phyloP scores from a whole-genome alignment of 2,329 filamentous ascomycete species.

The Aspergillus fischeri region DNA sequence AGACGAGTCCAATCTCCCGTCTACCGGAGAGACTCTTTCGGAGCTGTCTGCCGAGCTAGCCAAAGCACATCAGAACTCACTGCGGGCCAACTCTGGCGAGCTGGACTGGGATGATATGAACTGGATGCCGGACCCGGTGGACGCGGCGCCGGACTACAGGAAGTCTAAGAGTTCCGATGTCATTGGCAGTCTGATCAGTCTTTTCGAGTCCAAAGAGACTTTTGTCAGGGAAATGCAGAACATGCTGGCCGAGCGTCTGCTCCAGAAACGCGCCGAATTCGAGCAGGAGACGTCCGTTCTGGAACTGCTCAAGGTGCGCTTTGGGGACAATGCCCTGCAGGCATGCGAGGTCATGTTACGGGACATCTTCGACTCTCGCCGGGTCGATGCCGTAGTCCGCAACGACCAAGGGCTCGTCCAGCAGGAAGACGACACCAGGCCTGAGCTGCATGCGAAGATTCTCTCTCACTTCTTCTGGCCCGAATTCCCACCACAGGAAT shows the following conservation, averaged over 20 bases:
- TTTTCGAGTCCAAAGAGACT: constrained; percentile 82
- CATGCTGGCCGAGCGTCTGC: constrained; percentile 78
- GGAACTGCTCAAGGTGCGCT: constrained; percentile 79
- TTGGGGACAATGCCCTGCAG: constrained; percentile 81
- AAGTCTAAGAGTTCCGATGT: constrained; percentile 86
- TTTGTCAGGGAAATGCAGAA: constrained; percentile 93
- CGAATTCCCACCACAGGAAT: constrained; percentile 57
- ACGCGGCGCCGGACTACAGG: constrained; percentile 88
- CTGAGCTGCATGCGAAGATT: constrained; percentile 72
- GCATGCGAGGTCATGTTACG: constrained; percentile 97
- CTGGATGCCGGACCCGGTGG: constrained; percentile 89
- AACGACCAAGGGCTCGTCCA: constrained; percentile 43
- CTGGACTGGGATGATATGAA: constrained; percentile 88
- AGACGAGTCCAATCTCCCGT: constrained; percentile 23
- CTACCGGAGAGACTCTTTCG: constrained; percentile 41
- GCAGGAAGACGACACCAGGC: constrained; percentile 23
- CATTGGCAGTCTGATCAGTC: constrained; percentile 80
- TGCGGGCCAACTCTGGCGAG: constrained; percentile 54
- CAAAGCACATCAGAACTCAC: constrained; percentile 39
- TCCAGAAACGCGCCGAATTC: constrained; percentile 63
- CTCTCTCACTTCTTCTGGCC: constrained; percentile 95
- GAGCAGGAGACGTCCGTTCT: constrained; percentile 79
- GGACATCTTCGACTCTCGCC: constrained; percentile 79
- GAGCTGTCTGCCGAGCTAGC: constrained; percentile 54
- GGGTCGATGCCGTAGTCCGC: constrained; percentile 66